A percentile compares a stretch with the other conserved stretches of the same genome.
phyloP scores from a whole-genome alignment of 2,329 filamentous ascomycete genomes.

The Didymella arachidicola region DNA sequence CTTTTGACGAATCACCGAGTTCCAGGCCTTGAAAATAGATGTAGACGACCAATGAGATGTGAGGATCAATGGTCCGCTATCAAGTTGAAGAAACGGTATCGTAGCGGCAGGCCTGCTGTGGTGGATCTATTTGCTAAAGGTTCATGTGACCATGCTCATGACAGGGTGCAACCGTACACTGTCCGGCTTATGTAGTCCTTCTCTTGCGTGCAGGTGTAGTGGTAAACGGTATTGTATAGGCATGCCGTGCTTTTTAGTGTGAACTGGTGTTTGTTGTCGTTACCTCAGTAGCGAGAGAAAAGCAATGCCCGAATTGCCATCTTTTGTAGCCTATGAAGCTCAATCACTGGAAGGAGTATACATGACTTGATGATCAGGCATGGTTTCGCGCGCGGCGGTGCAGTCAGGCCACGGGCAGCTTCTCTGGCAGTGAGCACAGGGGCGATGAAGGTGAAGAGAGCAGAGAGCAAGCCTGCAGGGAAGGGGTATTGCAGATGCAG shows the following conservation, averaged over 20 bases:
- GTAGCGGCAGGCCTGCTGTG: background rate
- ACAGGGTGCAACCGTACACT: background rate
- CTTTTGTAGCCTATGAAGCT: background rate
- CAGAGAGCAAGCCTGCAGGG: background rate
- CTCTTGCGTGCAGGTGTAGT: background rate
- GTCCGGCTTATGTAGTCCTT: background rate
- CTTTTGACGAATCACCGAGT: background rate
- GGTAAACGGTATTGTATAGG: background rate
- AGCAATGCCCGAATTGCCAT: background rate
- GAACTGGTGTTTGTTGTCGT: background rate
- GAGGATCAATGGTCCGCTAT: background rate
- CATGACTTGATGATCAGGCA: background rate
- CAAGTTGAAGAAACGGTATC: conserved; percentile 3
- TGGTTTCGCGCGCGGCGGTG: background rate
- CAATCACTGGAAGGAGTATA: background rate
- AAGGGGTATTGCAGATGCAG: background rate
- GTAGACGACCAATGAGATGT: background rate
- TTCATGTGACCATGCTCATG: background rate
- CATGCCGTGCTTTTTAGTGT: background rate
- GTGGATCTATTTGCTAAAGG: background rate
- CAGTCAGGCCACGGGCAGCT: background rate
- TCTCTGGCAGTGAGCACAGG: background rate
- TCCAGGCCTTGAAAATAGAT: background rate
- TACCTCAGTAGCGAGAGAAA: background rate
- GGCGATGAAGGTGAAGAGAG: conserved; percentile 4